Percentiles rank a stretch among this genome's conserved stretches.
Conservation (phyloP, 78 protist species). For the Dictyostelium purpureum region DNA sequence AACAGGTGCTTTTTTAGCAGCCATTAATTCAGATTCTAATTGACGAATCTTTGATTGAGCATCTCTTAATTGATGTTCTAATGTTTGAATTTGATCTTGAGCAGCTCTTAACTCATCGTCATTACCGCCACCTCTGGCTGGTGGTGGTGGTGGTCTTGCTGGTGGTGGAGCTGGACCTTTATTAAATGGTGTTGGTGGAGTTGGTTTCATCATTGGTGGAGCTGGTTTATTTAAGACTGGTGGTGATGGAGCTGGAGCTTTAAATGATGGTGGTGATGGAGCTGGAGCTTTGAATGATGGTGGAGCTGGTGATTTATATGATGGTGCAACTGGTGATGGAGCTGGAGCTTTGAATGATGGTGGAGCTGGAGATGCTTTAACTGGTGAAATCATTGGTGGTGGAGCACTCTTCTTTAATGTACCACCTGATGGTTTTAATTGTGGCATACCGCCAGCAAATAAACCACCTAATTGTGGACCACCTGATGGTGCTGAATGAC, state of each 20-base stretch:
- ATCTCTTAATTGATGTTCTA: conserved; percentile 33
- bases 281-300: conserved; percentile 18
- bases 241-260: conserved; percentile 56
- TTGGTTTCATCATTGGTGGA: conserved; percentile 29
- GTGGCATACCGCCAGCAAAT: conserved; percentile 73
- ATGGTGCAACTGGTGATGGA: conserved; percentile 23
- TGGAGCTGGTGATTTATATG: conserved; percentile 8
- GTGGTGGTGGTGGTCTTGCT: conserved; percentile 75
- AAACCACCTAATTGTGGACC: conserved; percentile 75
- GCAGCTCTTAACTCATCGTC: conserved; percentile 24
- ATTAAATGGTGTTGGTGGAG: conserved; percentile 37
- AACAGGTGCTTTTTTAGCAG: background rate
- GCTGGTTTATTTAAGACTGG: conserved; percentile 17
- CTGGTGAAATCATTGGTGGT: conserved; percentile 14
- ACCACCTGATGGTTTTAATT: conserved; percentile 19
- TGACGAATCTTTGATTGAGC: conserved; percentile 3
- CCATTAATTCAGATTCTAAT: conserved; percentile 18
- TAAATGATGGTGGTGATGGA: background rate
- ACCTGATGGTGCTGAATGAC: background rate
- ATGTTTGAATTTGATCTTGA: background rate
- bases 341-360: background rate
- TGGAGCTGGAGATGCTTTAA: conserved; percentile 22
- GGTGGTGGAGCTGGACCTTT: background rate
- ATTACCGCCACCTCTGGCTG: conserved; percentile 16
- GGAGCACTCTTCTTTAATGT: conserved; percentile 22